These are phyloP conservation scores for Fusarium goolgardi DNA, from an alignment of 2,329 filamentous ascomycete genomes.

Conservation along the genomic window DNA sequence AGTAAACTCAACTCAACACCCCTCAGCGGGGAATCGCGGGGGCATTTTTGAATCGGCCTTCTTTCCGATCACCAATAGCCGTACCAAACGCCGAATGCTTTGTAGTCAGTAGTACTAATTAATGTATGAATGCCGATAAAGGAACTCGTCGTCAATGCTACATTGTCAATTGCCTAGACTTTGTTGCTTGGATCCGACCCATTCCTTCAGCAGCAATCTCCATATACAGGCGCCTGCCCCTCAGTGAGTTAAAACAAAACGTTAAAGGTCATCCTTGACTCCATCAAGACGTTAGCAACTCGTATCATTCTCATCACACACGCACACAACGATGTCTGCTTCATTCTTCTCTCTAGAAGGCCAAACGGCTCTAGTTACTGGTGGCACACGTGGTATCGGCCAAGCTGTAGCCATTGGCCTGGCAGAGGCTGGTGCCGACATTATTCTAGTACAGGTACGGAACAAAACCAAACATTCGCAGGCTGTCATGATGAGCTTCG, in stretches of 20 bases:
- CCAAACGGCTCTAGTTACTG: conserved; percentile 68
- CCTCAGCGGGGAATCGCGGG: conserved; percentile 26
- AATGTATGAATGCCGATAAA: conserved; percentile 1
- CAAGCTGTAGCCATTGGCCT: conserved; percentile 67
- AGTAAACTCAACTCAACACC: neutral
- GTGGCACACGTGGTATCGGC: conserved; percentile 68
- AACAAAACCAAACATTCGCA: neutral
- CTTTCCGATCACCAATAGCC: conserved; percentile 26
- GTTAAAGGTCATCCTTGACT: neutral
- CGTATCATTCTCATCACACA: neutral
- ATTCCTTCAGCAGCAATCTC: neutral
- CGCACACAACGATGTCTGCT: conserved; percentile 49
- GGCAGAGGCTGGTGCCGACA: conserved; percentile 68
- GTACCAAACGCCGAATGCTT: conserved; percentile 1
- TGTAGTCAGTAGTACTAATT: neutral
- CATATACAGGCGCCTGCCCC: conserved; percentile 23
- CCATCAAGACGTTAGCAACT: neutral
- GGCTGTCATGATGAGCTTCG: conserved; percentile 8
- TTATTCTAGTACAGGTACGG: conserved; percentile 65
- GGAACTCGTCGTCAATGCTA: neutral
- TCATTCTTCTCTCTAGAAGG: conserved; percentile 65
- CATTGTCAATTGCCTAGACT: conserved; percentile 11
- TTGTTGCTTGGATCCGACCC: neutral
- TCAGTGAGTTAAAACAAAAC: conserved; percentile 17
- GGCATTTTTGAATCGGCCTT: conserved; percentile 22